Conservation (phyloP, 73 alveolate species). For the Tetrahymena elliotti region DNA sequence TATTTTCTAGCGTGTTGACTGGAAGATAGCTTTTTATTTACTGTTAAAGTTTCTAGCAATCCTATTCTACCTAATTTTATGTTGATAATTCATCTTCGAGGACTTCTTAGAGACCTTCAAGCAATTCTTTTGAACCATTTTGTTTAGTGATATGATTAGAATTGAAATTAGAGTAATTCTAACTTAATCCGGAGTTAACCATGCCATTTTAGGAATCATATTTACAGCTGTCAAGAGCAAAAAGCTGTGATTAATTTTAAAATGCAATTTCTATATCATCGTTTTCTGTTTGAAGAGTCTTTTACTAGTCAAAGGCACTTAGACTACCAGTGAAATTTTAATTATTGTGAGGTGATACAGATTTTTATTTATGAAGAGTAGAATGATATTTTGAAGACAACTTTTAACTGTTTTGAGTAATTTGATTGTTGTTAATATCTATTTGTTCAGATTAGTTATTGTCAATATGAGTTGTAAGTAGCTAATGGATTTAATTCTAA, state of each 20-base stretch:
- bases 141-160: background rate
- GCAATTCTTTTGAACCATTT: background rate
- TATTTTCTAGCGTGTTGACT: background rate
- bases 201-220: background rate
- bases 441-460: background rate
- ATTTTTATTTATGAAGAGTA: background rate
- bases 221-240: background rate
- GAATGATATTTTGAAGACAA: background rate
- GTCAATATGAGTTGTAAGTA: background rate
- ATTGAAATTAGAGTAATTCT: background rate
- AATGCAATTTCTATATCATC: background rate
- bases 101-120: background rate
- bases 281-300: background rate
- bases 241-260: background rate
- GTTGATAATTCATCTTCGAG: background rate
- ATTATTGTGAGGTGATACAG: background rate
- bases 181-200: background rate
- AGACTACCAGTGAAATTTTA: background rate
- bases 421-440: background rate
- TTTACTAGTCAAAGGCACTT: background rate
- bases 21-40: background rate
- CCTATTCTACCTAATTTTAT: background rate
- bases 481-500: background rate
- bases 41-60: background rate
- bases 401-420: too few species aligned